Evolutionary conservation across 305 asterid species (phyloP).

Genomic region (Solanum hybrid): DNA sequence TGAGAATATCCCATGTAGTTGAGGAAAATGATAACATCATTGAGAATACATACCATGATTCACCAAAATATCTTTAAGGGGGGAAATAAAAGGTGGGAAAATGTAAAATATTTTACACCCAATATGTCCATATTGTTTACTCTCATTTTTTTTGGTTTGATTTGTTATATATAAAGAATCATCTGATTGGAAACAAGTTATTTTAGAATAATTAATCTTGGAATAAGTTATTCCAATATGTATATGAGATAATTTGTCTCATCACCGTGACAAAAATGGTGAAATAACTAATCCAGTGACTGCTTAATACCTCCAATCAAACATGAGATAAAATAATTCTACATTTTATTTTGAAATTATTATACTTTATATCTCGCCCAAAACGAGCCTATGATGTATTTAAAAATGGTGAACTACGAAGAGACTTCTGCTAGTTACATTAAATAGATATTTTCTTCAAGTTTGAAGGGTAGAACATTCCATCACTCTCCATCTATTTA

Average conservation of each 20-base stretch:
- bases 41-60: not conserved
- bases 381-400: no score
- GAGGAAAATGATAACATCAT: not conserved
- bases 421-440: not conserved
- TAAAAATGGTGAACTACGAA: not conserved
- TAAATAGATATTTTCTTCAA: not conserved
- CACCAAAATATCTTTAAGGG: not conserved
- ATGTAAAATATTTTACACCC: not conserved
- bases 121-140: not conserved
- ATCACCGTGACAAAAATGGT: no score
- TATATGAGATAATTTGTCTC: no score
- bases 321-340: fast-evolving
- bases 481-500: not conserved
- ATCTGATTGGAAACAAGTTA: no score
- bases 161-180: no score
- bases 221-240: no score
- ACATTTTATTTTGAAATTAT: no score
- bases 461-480: not conserved
- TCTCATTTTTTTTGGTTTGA: not conserved
- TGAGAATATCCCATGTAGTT: not conserved
- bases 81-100: not conserved
- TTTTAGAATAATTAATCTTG: no score
- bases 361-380: no score
- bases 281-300: no score
- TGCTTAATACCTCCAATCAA: no score